A percentile compares a stretch with the other conserved stretches of the same genome.
Evolutionary conservation across 768 basidiomycete genomes (phyloP).

Genomic region (Baorangia bicolor): DNA sequence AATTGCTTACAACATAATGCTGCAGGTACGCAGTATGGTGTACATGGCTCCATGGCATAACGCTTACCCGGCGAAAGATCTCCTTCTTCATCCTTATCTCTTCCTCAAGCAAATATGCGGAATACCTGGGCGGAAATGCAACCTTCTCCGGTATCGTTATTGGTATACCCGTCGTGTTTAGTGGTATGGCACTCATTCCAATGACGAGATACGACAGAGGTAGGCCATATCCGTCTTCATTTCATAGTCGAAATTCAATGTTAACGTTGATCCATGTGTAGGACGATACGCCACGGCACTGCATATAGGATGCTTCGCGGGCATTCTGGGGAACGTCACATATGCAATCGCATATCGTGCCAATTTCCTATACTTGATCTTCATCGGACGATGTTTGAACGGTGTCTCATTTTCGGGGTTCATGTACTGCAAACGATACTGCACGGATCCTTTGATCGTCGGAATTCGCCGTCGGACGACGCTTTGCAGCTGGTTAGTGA

Average conservation of each 20-base stretch:
- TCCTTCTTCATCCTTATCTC: constrained; percentile 72
- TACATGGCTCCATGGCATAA: not conserved
- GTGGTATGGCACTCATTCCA: constrained; percentile 57
- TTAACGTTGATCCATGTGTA: constrained; percentile 22
- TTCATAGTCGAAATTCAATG: not conserved
- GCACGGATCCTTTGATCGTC: constrained; percentile 64
- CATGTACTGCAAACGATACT: constrained; percentile 71
- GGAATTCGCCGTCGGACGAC: constrained; percentile 62
- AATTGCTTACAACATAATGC: constrained; percentile 40
- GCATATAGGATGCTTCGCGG: constrained; percentile 50
- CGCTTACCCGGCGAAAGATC: constrained; percentile 37
- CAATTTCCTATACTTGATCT: constrained; percentile 64
- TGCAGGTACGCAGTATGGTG: constrained; percentile 44
- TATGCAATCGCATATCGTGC: constrained; percentile 61
- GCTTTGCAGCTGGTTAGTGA: constrained; percentile 59
- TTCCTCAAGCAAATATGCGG: constrained; percentile 61
- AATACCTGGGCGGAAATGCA: constrained; percentile 61
- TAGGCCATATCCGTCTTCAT: constrained; percentile 18
- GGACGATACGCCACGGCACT: constrained; percentile 57
- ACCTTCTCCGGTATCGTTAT: constrained; percentile 67
- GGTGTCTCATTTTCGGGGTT: constrained; percentile 61
- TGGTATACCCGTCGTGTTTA: constrained; percentile 64
- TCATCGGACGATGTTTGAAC: constrained; percentile 65
- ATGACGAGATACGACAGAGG: constrained; percentile 57
- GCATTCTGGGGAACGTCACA: constrained; percentile 55